Base-by-base conservation (phyloP, 1,139 yeast species). In the Magnusiomyces ingens region DNA sequence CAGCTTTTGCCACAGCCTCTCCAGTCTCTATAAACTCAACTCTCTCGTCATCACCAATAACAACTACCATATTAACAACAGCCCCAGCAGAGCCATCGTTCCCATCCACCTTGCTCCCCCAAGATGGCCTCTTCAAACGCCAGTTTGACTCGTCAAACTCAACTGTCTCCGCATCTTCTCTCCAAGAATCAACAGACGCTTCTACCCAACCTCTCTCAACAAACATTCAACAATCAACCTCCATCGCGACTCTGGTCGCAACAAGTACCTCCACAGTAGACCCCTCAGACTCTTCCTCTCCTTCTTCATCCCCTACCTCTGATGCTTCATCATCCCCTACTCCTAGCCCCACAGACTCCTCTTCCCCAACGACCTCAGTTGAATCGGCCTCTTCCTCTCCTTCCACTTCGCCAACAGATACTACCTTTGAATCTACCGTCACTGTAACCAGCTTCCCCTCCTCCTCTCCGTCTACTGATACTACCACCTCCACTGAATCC, bases 121-220 rank as follows among this genome's bases (percentile, higher is more conserved):
- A 86, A 86, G 63, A 56, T 53, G 10, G 64, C 63, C 26, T 53
- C 45, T 40, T 50, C 51, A 26, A 59, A 58, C n/a, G 51, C 45
- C 8, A 75, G 69, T 56, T 79, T 70, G 65, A 79, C 72, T 19
- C 71, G 67, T 49, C 74, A 71, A 15, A 71, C 78, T 67, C 78
- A 79, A 66, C 59, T 63, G 13, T 65, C 72, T 22, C 60, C 56
- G 17, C 43, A 12, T 40, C 12, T 12, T n/a, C 32, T 26, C 4
- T 26, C 8, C 8, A 26, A 26, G 32, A 26, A 26, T 26, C 32
- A 26, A 26, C 32, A n/a, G n/a, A n/a, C n/a, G n/a, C n/a, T n/a
- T n/a, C 32, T 18, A 12, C 15, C 22, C 56, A n/a, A 8, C 35
- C 32, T 46, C 51, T 37, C 29, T 19, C 53, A 4, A 15, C 29